These are phyloP conservation scores for Erysiphe pulchra DNA, from an alignment of 2,329 filamentous ascomycete genomes.

Conservation along the genomic window DNA sequence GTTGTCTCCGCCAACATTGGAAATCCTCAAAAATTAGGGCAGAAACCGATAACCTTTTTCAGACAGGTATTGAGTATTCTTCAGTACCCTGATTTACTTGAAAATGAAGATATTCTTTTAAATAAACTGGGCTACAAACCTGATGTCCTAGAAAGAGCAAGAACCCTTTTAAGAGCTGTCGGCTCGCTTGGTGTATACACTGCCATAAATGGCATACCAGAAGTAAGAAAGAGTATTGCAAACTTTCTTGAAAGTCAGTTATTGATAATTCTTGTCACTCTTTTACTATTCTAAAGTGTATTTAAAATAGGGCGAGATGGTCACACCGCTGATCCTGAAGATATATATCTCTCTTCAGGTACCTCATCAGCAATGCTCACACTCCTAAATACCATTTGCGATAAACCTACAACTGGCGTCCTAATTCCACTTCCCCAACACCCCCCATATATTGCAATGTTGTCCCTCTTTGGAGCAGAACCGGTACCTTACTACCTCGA, in stretches of 20 bases:
- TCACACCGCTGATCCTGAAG: conserved; percentile 51
- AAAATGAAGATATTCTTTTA: too few relatives aligned
- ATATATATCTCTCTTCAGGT: conserved; percentile 77
- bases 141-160: too few relatives aligned
- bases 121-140: too few relatives aligned
- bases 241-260: conserved; percentile 65
- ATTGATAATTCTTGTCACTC: neutral
- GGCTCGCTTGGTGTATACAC: conserved; percentile 52
- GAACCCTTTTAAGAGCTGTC: too few relatives aligned
- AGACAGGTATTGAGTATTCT: too few relatives aligned
- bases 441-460: conserved; percentile 84
- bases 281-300: neutral
- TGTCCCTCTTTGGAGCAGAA: conserved; percentile 59
- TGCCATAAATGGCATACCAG: conserved; percentile 67
- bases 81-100: too few relatives aligned
- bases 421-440: conserved; percentile 95
- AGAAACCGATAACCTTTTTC: too few relatives aligned
- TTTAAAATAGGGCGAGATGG: conserved; percentile 45
- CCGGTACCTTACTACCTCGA: conserved; percentile 88
- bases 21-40: too few relatives aligned
- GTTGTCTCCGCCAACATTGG: too few relatives aligned
- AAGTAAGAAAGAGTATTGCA: conserved; percentile 71
- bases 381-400: conserved; percentile 70
- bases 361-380: conserved; percentile 91
- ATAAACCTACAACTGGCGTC: conserved; percentile 49